phyloP scores from a whole-genome alignment of 768 basidiomycete species.

The Russula sp. region DNA sequence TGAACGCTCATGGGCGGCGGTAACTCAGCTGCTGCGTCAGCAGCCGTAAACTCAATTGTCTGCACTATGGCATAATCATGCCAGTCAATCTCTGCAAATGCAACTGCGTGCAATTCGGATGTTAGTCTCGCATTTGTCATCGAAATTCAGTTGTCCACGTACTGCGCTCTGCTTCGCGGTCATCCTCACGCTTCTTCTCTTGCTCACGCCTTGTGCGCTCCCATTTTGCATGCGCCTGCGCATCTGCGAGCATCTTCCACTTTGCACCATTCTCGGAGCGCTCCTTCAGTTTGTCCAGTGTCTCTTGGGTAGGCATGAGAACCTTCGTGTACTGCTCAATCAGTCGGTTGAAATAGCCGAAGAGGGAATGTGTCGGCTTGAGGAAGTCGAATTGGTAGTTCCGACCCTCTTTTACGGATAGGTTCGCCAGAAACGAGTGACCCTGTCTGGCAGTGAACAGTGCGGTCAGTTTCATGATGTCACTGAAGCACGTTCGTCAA shows the following conservation, averaged over 20 bases:
- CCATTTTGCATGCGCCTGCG: slow-evolving; percentile 80
- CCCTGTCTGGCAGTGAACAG: slow-evolving; percentile 93
- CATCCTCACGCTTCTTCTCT: slow-evolving; percentile 81
- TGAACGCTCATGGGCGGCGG: slow-evolving; percentile 96
- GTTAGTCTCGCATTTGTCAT: slow-evolving; percentile 11
- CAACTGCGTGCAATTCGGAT: slow-evolving; percentile 42
- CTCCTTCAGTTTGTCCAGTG: slow-evolving; percentile 61
- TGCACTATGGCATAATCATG: slow-evolving; percentile 98
- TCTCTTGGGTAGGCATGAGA: slow-evolving; percentile 74
- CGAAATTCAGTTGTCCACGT: slow-evolving; percentile 32
- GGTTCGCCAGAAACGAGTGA: slow-evolving; percentile 72
- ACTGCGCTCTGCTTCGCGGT: slow-evolving; percentile 88
- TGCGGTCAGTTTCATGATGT: slow-evolving; percentile 94
- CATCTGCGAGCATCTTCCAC: slow-evolving; percentile 75
- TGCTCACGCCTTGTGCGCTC: slow-evolving; percentile 77
- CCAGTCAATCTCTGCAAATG: slow-evolving; percentile 98
- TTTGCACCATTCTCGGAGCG: slow-evolving; percentile 58
- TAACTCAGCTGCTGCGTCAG: slow-evolving; percentile 84
- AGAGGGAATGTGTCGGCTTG: slow-evolving; percentile 91
- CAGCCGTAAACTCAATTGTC: slow-evolving; percentile 94
- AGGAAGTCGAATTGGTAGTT: slow-evolving; percentile 99
- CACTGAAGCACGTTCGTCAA: slow-evolving; percentile 41
- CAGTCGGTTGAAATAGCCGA: slow-evolving; percentile 93
- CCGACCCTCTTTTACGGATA: slow-evolving; percentile 84
- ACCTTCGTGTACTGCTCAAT: slow-evolving; percentile 95